A percentile compares a stretch with the other conserved stretches of the same genome.
phyloP scores from a whole-genome alignment of 805 yeast genomes.

The Saccharomyces mikatae region DNA sequence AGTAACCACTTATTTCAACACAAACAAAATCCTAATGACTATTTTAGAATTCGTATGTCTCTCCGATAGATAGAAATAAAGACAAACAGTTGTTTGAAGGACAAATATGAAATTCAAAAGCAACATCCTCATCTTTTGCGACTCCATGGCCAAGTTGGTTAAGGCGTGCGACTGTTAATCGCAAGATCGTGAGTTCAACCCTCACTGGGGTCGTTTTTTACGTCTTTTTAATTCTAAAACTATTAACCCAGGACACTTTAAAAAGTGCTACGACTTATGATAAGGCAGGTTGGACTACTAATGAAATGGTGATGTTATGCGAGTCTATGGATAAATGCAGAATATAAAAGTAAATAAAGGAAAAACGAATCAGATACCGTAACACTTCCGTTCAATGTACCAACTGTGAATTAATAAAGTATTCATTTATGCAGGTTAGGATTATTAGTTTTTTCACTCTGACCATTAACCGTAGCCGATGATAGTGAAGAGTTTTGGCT shows the following conservation, averaged over 20 bases:
- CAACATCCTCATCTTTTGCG: constrained; percentile 4
- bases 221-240: constrained; percentile 1
- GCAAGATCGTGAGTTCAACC: constrained; percentile 52
- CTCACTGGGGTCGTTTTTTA: constrained; percentile 42
- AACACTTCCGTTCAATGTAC: neutral
- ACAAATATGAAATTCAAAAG: too few species aligned
- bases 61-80: too few species aligned
- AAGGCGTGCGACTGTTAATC: constrained; percentile 53
- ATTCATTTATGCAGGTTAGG: neutral
- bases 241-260: too few species aligned
- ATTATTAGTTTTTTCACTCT: neutral
- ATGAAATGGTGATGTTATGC: neutral
- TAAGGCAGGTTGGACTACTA: too few species aligned
- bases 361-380: neutral
- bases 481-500: neutral
- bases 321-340: neutral
- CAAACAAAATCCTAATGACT: too few species aligned
- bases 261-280: too few species aligned
- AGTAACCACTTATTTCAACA: too few species aligned
- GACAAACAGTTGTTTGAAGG: too few species aligned
- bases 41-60: too few species aligned
- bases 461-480: neutral
- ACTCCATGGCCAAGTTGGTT: constrained; percentile 33
- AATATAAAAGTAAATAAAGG: neutral
- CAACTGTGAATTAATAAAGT: neutral